Evolutionary conservation across 345 rosid species (phyloP), one percentile per base, ranked within the genome.

Genomic region (Mercurialis annua): DNA sequence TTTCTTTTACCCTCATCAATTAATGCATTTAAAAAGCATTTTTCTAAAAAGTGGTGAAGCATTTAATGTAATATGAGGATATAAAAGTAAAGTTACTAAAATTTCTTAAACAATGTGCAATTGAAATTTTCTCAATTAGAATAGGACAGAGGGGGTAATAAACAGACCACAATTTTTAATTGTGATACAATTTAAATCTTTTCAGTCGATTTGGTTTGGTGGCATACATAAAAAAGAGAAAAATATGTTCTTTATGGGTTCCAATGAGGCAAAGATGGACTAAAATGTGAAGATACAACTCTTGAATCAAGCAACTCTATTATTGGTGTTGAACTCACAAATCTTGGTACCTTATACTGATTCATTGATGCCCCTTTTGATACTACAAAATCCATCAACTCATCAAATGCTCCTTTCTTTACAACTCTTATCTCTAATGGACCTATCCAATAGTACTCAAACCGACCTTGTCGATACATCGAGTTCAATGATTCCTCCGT

Each of bases 311-410:
- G 81, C 43, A 80, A 60, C 53, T 80, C 83, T 59, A 80, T 61
- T 18, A 80, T 80, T 9, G 83, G 83, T 15, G 78, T 68, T 59
- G 67, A 80, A 46, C 65, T 77, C 27, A 80, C 81, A 65, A 81
- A 80, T 59, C 83, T 67, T 6, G 83, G 83, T 6, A 70, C 76
- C 64, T 80, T 80, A 36, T 80, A 80, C 76, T 80, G 83, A 64
- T 80, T 80, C 16, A 80, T 80, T 5, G 83, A 80, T 15, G 83
- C 83, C 16, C 83, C 83, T 56, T 76, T 70, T 10, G 81, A 77
- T 15, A 80, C 77, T 14, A 81, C 81, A 38, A 76, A 80, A 31
- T 80, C 83, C 83, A 80, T 80, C 7, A 80, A 62, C 57, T 80
- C 81, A 47, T 80, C 83, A 44, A 80, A 80, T 17, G 83, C 77